Base-by-base conservation (phyloP, 1,284 basidiomycete species). In the Ceratobasidium papillatum region DNA sequence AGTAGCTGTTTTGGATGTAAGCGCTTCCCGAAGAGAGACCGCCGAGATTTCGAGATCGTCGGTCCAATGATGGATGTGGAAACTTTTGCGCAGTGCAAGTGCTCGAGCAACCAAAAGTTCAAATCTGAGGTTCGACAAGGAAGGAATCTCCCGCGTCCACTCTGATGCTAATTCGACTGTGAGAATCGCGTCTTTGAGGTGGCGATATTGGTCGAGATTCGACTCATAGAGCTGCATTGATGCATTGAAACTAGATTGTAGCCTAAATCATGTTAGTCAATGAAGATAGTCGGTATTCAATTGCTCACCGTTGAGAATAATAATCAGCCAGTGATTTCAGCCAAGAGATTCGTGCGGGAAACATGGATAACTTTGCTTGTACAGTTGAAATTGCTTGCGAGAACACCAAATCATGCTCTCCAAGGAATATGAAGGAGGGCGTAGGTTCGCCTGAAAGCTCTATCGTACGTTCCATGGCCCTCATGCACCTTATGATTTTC, bases 31-130 rank as follows among this genome's bases (percentile, higher is more conserved):
- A n/a, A 66, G 47, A 22, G 19, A 54, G 2, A n/a, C 14, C 14
- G 34, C 30, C 1, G 64, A 25, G 22, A 36, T 41, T 54, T 66
- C 64, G 9, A 54, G 64, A 22, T 66, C 64, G 14, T 66, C 64
- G 19, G 45, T 17, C 12, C 25, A 14, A 8, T 19, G 19, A 32
- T 51, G 8, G 7, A 66, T 8, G 8, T 14, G 3, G 25, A n/a
- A 54, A 17, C 30, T 52, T 30, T 66, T 47, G 30, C 22, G 47
- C 11, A 54, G 32, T 38, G 49, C 45, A 38, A 25, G n/a, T 17
- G 25, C 64, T 22, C 36, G 47, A 32, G 27, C 47, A 19, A 66
- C 7, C 2, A 66, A 30, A 25, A 66, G 49, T 41, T 66, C 64
- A 11, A 66, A 41, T 4, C 64, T 3, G 22, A 38, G 30, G 14